These are phyloP conservation scores for Rhododendron ferrugineum DNA, from an alignment of 148 eudicot species.

Conservation along the genomic window DNA sequence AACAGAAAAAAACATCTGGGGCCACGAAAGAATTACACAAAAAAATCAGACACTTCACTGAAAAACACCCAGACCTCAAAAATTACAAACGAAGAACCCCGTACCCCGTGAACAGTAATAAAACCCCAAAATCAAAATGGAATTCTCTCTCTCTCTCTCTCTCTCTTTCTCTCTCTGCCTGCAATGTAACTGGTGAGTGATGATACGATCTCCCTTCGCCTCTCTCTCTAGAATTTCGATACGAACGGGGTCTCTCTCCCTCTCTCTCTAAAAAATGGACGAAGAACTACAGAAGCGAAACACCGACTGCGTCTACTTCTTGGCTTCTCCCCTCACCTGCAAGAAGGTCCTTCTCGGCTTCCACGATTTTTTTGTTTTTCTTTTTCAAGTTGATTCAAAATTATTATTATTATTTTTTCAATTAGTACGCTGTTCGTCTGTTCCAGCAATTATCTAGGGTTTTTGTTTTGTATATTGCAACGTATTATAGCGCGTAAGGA, in stretches of 20 bases:
- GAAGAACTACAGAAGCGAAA: constrained; percentile 42
- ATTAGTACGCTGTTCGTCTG: not conserved
- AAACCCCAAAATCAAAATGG: not conserved
- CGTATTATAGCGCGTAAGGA: not conserved
- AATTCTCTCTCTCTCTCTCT: not conserved
- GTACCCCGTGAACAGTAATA: not conserved
- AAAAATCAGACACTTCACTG: not conserved
- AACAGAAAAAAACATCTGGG: not conserved
- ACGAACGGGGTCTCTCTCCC: not conserved
- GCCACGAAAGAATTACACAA: not conserved
- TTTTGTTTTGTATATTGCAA: not conserved
- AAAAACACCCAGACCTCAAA: not conserved
- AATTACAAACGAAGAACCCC: not conserved
- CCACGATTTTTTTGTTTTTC: not conserved
- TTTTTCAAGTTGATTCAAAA: not conserved
- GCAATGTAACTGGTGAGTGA: not conserved
- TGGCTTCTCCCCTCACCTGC: constrained; percentile 81
- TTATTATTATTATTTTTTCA: not conserved
- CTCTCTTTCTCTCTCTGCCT: not conserved
- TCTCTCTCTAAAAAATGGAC: constrained; percentile 17
- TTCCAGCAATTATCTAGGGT: not conserved
- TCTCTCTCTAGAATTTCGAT: constrained; percentile 12
- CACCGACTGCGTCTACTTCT: constrained; percentile 69
- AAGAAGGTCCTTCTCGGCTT: constrained; percentile 43
- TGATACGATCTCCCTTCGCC: constrained; percentile 7